Evolutionary conservation across 2,329 filamentous ascomycete species (phyloP).

Genomic region (Pseudogymnoascus sp.): DNA sequence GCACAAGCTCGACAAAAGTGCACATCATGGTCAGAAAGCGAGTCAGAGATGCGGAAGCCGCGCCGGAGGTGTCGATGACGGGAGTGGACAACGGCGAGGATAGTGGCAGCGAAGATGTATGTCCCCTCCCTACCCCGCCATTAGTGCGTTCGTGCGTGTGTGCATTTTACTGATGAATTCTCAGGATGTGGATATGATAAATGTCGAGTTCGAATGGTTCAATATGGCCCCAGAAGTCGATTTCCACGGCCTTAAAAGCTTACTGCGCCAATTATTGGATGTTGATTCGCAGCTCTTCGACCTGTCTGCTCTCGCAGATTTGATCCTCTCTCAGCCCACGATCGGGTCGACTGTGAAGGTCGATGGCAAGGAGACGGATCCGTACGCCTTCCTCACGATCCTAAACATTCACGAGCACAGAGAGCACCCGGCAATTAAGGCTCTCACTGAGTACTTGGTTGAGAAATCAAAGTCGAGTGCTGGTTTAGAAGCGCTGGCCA

Average conservation of each 20-base stretch:
- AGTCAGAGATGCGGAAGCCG: slow-evolving; percentile 26
- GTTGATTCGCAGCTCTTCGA: slow-evolving; percentile 79
- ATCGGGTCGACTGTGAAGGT: slow-evolving; percentile 95
- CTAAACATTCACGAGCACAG: slow-evolving; percentile 75
- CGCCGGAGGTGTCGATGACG: slow-evolving; percentile 22
- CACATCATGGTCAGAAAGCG: slow-evolving; percentile 29
- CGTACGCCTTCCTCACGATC: slow-evolving; percentile 85
- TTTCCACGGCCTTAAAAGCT: slow-evolving; percentile 87
- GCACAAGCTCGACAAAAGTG: neutral
- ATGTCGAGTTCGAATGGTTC: slow-evolving; percentile 99
- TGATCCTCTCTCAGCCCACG: slow-evolving; percentile 77
- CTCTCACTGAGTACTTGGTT: slow-evolving; percentile 63
- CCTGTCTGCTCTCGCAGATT: slow-evolving; percentile 74
- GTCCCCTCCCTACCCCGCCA: neutral
- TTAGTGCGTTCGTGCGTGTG: neutral
- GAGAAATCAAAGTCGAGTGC: slow-evolving; percentile 43
- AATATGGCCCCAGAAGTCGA: slow-evolving; percentile 84
- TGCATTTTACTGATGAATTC: slow-evolving; percentile 3
- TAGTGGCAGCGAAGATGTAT: slow-evolving; percentile 26
- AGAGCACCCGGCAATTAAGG: slow-evolving; percentile 63
- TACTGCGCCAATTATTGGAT: slow-evolving; percentile 88
- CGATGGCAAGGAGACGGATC: slow-evolving; percentile 87
- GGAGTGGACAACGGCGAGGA: slow-evolving; percentile 19
- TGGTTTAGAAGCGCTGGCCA: slow-evolving; percentile 47
- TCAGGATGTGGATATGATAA: slow-evolving; percentile 81